These are phyloP conservation scores for Blastobotrys raffinosifermentans DNA, from an alignment of 1,139 yeast species.

Conservation along the genomic window DNA sequence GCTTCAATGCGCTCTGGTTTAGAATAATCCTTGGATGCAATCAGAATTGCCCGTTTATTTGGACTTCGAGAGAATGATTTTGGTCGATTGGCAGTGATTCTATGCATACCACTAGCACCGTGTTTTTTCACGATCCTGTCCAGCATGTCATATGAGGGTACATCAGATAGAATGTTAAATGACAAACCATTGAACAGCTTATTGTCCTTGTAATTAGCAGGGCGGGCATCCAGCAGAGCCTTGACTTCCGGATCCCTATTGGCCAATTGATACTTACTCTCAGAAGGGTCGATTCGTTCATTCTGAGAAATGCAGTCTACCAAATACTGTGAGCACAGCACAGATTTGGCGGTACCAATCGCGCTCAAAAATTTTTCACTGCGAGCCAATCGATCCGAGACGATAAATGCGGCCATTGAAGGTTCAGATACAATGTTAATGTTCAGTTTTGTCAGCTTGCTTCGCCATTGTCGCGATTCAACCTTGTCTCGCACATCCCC, in stretches of 20 bases:
- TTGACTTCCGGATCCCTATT: constrained; percentile 17
- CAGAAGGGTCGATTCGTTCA: constrained; percentile 16
- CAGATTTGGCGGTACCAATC: constrained; percentile 37
- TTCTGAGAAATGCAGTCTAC: constrained; percentile 20
- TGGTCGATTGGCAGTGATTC: constrained; percentile 10
- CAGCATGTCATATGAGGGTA: constrained; percentile 56
- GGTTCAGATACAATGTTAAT: constrained; percentile 30
- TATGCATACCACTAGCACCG: constrained; percentile 41
- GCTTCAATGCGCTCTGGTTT: constrained; percentile 1
- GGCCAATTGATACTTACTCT: constrained; percentile 27
- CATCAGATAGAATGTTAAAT: constrained; percentile 54
- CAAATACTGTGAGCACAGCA: constrained; percentile 34
- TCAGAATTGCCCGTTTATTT: constrained; percentile 10
- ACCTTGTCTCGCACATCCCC: constrained; percentile 5
- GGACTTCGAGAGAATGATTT: constrained; percentile 10
- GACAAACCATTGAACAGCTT: constrained; percentile 41
- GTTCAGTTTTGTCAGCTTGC: constrained; percentile 24
- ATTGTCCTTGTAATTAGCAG: constrained; percentile 30
- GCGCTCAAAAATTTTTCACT: constrained; percentile 75
- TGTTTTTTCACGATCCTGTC: constrained; percentile 60
- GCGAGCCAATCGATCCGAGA: constrained; percentile 75
- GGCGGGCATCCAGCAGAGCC: constrained; percentile 22
- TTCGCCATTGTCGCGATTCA: constrained; percentile 11
- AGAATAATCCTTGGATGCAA: constrained; percentile 8
- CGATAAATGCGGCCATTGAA: constrained; percentile 28